phyloP scores from a whole-genome alignment of 2,329 filamentous ascomycete species.

The Xylaria sp. region DNA sequence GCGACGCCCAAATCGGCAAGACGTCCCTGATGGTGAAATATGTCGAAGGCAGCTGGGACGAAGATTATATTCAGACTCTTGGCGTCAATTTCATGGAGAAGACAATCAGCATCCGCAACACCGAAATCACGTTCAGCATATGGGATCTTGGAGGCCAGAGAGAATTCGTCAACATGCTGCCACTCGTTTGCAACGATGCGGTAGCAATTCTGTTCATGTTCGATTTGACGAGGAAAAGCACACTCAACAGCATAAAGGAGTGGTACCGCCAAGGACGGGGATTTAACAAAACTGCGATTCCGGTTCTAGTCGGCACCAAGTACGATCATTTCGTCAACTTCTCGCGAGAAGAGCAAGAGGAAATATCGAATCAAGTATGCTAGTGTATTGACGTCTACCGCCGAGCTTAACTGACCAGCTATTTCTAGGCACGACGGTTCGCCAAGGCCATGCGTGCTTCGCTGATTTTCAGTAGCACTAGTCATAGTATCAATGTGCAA shows the following conservation, averaged over 20 bases:
- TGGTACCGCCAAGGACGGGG: conserved; percentile 98
- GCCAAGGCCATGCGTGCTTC: conserved; percentile 98
- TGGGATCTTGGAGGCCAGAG: conserved; percentile 98
- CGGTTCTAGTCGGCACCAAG: conserved; percentile 95
- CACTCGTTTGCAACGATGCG: conserved; percentile 98
- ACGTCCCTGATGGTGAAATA: conserved; percentile 99
- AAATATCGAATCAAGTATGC: conserved; percentile 91
- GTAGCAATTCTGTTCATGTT: conserved; percentile 99
- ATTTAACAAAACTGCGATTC: conserved; percentile 99
- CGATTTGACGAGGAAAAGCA: conserved; percentile 96
- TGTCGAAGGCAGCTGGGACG: conserved; percentile 98
- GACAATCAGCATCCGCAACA: conserved; percentile 98
- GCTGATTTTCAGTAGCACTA: conserved; percentile 98
- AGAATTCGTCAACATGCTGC: conserved; percentile 99
- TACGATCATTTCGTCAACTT: conserved; percentile 99
- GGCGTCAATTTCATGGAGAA: conserved; percentile 99
- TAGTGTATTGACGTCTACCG: background rate
- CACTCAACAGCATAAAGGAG: conserved; percentile 98
- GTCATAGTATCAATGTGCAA: conserved; percentile 99
- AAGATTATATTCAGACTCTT: conserved; percentile 98
- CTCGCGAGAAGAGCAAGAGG: conserved; percentile 94
- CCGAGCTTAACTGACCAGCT: conserved; percentile 38
- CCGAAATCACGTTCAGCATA: conserved; percentile 99
- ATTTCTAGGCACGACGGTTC: conserved; percentile 84
- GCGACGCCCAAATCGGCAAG: conserved; percentile 98